Base-by-base conservation (phyloP, 192 early-diverging fungal species). In the Rhizophagus clarus region DNA sequence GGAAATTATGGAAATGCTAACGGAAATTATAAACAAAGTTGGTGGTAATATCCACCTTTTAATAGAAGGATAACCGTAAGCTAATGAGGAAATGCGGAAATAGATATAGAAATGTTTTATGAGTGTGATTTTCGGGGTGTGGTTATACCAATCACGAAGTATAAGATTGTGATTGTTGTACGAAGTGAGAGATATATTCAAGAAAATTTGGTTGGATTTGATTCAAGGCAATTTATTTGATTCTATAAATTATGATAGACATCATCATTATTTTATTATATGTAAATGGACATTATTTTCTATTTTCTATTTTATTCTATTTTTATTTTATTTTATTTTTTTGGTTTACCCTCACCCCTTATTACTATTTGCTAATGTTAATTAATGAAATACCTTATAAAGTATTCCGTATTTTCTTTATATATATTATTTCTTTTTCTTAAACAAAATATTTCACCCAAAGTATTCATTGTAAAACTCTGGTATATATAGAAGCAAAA, bases 401-500 rank as follows among this genome's bases (percentile, higher is more conserved):
- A 24, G 45, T 78, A 71, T 45, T 79, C 45, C 26, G 40, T 80
- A 51, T 81, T 81, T 62, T 81, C 62, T 81, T 40, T 24, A 34
- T 71, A 77, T 37, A 81, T 77, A 32, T 68, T 22, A 49, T 45
- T 45, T 12, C 12, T 45, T 45, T 45, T 45, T 45, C 12, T 14
- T 12, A 40, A 45, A 45, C 9, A 45, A 45, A 45, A 45, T 12
- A 2, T 45, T 40, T 40, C 37, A 40, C 34, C 28, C 61, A 79
- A 45, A 40, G 62, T 81, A 51, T 79, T 64, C 34, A 74, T 62
- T 61, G 56, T 81, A 34, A 81, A 42, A 22, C 29, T 61, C 29
- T 78, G 31, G 47, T 29, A 80, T 45, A 74, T 78, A 31, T 56
- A 61, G 67, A 81, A 81, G 79, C 31, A 79, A 81, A 80, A 61